Percentiles rank a stretch among this genome's conserved stretches.
phyloP scores from a whole-genome alignment of 2,329 filamentous ascomycete genomes.

The Aureobasidium sp. region DNA sequence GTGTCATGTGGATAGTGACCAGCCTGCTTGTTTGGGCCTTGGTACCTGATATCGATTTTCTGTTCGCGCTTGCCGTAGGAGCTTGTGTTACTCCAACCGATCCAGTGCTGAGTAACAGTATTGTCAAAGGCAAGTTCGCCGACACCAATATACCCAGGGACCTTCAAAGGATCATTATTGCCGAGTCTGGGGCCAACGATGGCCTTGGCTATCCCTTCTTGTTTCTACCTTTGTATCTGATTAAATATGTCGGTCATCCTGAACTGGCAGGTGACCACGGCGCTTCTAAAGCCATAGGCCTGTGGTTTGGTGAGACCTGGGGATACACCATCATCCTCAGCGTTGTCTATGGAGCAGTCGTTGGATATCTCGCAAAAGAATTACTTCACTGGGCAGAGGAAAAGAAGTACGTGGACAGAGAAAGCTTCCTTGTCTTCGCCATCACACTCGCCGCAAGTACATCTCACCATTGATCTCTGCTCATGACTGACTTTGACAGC shows the following conservation, averaged over 20 bases:
- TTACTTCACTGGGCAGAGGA: conserved; percentile 78
- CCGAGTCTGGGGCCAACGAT: conserved; percentile 81
- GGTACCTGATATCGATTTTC: conserved; percentile 60
- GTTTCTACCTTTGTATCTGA: conserved; percentile 74
- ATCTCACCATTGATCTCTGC: neutral
- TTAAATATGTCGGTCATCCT: conserved; percentile 61
- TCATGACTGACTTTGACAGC: conserved; percentile 24
- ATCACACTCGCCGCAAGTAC: conserved; percentile 63
- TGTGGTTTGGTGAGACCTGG: conserved; percentile 84
- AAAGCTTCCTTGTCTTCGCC: conserved; percentile 81
- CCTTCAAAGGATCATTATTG: conserved; percentile 59
- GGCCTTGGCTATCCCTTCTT: conserved; percentile 83
- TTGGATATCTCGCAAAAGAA: conserved; percentile 76
- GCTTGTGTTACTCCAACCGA: conserved; percentile 91
- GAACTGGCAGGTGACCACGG: conserved; percentile 32
- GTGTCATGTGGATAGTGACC: conserved; percentile 77
- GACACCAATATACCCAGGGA: conserved; percentile 80
- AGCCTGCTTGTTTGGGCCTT: conserved; percentile 70
- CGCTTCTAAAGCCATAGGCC: conserved; percentile 56
- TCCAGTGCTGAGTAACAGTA: conserved; percentile 77
- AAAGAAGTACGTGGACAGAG: conserved; percentile 71
- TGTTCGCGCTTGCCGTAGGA: conserved; percentile 71
- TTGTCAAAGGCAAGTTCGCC: conserved; percentile 89
- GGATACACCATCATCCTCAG: conserved; percentile 75
- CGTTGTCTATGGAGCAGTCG: conserved; percentile 63